Evolutionary conservation across 2,329 filamentous ascomycete genomes (phyloP), one percentile per base, ranked within the genome.

Genomic region (Capronia epimyces): DNA sequence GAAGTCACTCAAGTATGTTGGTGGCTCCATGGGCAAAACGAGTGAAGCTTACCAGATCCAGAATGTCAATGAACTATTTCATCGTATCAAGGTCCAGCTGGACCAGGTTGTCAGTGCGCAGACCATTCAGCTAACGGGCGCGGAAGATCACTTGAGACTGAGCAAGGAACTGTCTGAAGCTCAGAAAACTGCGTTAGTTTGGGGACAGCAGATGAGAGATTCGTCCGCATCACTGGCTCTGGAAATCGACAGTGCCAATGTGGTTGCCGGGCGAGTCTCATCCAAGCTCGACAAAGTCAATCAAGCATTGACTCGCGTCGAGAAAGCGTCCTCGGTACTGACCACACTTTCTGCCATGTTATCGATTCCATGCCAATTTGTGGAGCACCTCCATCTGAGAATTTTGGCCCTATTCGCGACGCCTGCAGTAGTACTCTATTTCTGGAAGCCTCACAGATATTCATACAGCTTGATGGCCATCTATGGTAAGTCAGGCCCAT

Each of bases 201-300:
- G 46, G 21, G 49, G 40, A 29, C 21, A 50, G 16, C 41, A 46
- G 21, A 50, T 57, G 24, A 45, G 34, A 21, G 45, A 46, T 27
- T 46, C 39, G 12, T 48, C 55, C 6, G 21, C 24, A 15, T 46
- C 40, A n/a, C 25, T 57, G n/a, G 49, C 52, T 24, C 50, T 46
- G 3, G 46, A 57, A 29, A 49, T 57, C 16, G 46, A 55, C 20
- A 49, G 25, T 47, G 55, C 55, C 18, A 44, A 16, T 22, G 18
- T 37, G 24, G 46, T 42, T 2, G 55, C 55, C n/a, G 46, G 43
- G 9, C 42, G 43, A 22, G 47, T 57, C 16, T 52, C 49, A 20
- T 39, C 13, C n/a, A 52, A 41, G 15, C 41, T 57, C 20, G 51
- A 57, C 32, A 48, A 46, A 27, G 55, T 57, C 42, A 55, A 57